Evolutionary conservation across 345 rosid species (phyloP), one percentile per base, ranked within the genome.

Genomic region (Durio zibethinus): DNA sequence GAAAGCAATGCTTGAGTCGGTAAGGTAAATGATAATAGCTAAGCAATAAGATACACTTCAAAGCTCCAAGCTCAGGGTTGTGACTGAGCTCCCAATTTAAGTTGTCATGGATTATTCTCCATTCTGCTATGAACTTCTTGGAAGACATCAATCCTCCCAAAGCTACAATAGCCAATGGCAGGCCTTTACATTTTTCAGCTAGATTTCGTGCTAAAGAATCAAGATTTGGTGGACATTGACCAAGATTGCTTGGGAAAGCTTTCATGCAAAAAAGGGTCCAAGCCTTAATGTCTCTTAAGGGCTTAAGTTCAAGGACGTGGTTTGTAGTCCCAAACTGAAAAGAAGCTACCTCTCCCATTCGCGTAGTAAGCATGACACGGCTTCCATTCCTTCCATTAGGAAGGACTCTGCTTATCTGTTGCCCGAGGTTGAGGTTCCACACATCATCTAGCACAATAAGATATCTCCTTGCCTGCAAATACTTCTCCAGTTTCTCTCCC

Each of bases 391-490:
- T 7, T 18, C 33, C 48, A 27, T 63, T 23, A 15, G 76, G 83
- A 53, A 80, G 62, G 15, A 52, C 40, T 18, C 72, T n/a, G 23
- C 33, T 62, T 4, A 80, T 70, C 42, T 20, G 59, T 7, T 35
- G 16, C 73, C 56, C 50, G 5, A 80, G n/a, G 3, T 72, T 71
- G 6, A 5, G 21, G 23, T 21, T 25, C 83, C 45, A 64, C 21
- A 64, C 69, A 35, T 83, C 85, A 80, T 83, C 85, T 10, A 83
- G 52, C 50, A 83, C 87, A 79, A 84, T 77, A 7, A 86, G 4
- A 60, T 82, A 86, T 75, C 78, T 78, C 79, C 69, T 84, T 23
- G 72, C 21, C 69, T 80, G 73, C 40, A 86, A 40, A 73, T 74
- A 81, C 54, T 76, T 77, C 35, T 77, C 84, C 20, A 81, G 85